phyloP scores from a whole-genome alignment of 129 eudicot species.

The Dittrichia graveolens region DNA sequence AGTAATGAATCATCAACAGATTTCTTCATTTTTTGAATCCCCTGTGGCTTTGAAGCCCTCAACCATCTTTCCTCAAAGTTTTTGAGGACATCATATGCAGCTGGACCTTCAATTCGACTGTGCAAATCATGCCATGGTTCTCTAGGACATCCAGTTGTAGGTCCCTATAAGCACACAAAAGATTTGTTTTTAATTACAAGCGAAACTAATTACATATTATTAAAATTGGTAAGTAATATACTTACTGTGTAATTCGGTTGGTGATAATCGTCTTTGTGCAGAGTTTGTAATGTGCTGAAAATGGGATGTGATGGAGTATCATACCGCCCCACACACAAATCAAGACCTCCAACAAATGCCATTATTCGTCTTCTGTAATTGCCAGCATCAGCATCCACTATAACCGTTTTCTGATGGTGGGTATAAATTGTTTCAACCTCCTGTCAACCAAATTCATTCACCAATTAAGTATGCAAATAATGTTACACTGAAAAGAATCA shows the following conservation, averaged over 20 bases:
- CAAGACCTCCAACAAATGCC: constrained; percentile 97
- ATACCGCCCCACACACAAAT: constrained; percentile 79
- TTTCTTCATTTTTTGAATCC: constrained; percentile 50
- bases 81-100: constrained; percentile 73
- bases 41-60: constrained; percentile 66
- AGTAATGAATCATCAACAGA: constrained; percentile 66
- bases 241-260: constrained; percentile 69
- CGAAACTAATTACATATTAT: not conserved
- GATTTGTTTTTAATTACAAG: not conserved
- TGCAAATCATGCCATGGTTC: constrained; percentile 99
- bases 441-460: constrained; percentile 37
- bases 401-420: constrained; percentile 93
- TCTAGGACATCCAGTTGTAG: constrained; percentile 72
- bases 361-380: constrained; percentile 62
- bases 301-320: constrained; percentile 75
- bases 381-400: constrained; percentile 81
- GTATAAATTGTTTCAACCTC: constrained; percentile 81
- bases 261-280: constrained; percentile 89
- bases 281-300: constrained; percentile 61
- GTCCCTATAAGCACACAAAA: constrained; percentile 48
- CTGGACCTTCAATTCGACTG: constrained; percentile 83
- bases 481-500: not conserved
- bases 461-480: constrained; percentile 2
- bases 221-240: constrained; percentile 14
- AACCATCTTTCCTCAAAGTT: constrained; percentile 95